Evolutionary conservation across 31 red algal genomes (phyloP), one percentile per base, ranked within the genome.

Genomic region (Odonthalia washingtoniensis): DNA sequence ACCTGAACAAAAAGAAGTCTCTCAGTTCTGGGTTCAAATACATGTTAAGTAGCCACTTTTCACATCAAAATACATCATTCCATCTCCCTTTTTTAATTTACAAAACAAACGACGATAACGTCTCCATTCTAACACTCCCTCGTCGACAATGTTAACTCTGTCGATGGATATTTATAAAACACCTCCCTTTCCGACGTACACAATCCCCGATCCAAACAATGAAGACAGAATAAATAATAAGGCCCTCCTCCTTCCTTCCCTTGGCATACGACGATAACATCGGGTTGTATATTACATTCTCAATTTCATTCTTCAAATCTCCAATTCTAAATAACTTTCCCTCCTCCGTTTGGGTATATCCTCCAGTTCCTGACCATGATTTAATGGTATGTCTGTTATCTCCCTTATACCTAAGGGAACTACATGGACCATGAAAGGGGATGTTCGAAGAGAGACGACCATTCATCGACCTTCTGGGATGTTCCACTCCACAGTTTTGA

Each of bases 21-120:
- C 53, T 17, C 32, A 87, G 63, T 2, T 30, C 16, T 4, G 27
- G 72, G 53, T 87, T n/a, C n/a, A n/a, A n/a, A n/a, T n/a, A n/a
- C n/a, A n/a, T n/a, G n/a, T n/a, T n/a, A n/a, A n/a, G 84, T 1
- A 87, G 49, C 9, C 84, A 0, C 17, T 17, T 65, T 64, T 77
- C 9, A 87, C 31, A 46, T 87, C 69, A 17, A 14, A 87, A 1
- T 70, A 77, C 57, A 87, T 87, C 33, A 75, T 46, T 27, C 16
- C 6, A 4, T 87, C 73, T 52, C n/a, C 45, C 39, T 36, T 78
- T 17, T 38, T 67, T 31, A 4, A 76, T 18, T 1, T 78, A 31
- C 37, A 63, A 35, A 4, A 73, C 42, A 77, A 77, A 75, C 46
- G 46, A 41, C 3, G 72, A 37, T 26, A 87, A 5, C 1, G 72